Percentiles rank a stretch among this genome's conserved stretches.
Evolutionary conservation across 805 yeast genomes (phyloP).

Genomic region (Schizosaccharomyces cryophilus): DNA sequence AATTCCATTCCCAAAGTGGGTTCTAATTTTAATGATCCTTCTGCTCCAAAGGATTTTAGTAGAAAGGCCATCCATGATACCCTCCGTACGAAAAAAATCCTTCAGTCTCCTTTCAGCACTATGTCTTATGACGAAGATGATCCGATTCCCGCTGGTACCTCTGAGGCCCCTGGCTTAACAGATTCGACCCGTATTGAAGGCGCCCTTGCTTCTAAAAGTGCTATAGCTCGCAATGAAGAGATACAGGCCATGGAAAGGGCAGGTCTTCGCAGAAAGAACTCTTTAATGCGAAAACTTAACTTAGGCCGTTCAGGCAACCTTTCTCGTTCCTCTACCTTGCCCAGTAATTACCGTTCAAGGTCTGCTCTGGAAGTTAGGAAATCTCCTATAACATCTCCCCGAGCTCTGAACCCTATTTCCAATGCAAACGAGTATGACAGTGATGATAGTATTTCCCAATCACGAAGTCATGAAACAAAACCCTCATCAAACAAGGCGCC

Average conservation of each 20-base stretch:
- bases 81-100: conserved; percentile 6
- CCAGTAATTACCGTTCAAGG: background rate
- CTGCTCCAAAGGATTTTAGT: background rate
- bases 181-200: conserved; percentile 6
- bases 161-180: conserved; percentile 4
- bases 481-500: background rate
- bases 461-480: background rate
- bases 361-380: background rate
- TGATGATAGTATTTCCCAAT: background rate
- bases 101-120: background rate
- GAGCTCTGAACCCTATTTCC: background rate
- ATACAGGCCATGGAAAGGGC: conserved; percentile 13
- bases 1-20: conserved; percentile 29
- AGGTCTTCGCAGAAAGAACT: conserved; percentile 56
- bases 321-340: background rate
- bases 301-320: background rate
- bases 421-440: background rate
- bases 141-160: conserved; percentile 5
- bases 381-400: background rate
- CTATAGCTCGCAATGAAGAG: conserved; percentile 11
- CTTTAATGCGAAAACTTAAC: conserved; percentile 44
- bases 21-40: conserved; percentile 17
- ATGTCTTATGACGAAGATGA: conserved; percentile 4
- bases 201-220: background rate
- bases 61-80: conserved; percentile 3